Evolutionary conservation across 2,329 filamentous ascomycete genomes (phyloP), one percentile per base, ranked within the genome.

Genomic region (Amauroascus niger): DNA sequence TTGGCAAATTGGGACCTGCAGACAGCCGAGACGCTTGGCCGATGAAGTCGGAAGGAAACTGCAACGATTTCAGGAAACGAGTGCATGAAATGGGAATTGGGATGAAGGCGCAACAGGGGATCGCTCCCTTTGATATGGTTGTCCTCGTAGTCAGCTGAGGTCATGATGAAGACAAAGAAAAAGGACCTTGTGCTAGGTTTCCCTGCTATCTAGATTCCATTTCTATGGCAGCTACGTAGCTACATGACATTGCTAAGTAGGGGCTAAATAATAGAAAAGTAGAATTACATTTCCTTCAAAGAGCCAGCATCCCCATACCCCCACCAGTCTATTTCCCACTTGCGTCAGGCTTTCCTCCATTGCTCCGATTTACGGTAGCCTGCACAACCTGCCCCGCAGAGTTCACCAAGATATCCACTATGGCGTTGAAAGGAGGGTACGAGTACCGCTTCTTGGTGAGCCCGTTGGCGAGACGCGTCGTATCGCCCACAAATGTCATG

Each of bases 401-500:
- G 16, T 46, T 46, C 6, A 46, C 30, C 22, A 32, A 4, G 4
- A 46, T 46, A 46, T 46, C 43, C n/a, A 46, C 43, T 11, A 30
- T 5, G 2, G 43, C 22, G 24, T 46, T 32, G 14, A 46, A 46
- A 3, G 43, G 43, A 46, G 13, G 7, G 32, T 46, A 46, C 24
- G 43, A 20, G 28, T 46, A 46, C 14, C 24, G 11, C 18, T 16
- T 46, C 43, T 18, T 46, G 7, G 22, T 46, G 43, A 46, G 43
- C n/a, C 43, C 43, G 28, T 46, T 46, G 4, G 43, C 43, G 26
- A 46, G 16, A 24, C 43, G 30, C 24, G 43, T n/a, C 18, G 43
- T 30, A n/a, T 46, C 43, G 24, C 43, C 43, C 14, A n/a, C 32
- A 32, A 30, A 46, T 30, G 43, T 46, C 43, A 46, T 46, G 28